phyloP scores from a whole-genome alignment of 2,329 filamentous ascomycete genomes.

The Aspergillus sergii region DNA sequence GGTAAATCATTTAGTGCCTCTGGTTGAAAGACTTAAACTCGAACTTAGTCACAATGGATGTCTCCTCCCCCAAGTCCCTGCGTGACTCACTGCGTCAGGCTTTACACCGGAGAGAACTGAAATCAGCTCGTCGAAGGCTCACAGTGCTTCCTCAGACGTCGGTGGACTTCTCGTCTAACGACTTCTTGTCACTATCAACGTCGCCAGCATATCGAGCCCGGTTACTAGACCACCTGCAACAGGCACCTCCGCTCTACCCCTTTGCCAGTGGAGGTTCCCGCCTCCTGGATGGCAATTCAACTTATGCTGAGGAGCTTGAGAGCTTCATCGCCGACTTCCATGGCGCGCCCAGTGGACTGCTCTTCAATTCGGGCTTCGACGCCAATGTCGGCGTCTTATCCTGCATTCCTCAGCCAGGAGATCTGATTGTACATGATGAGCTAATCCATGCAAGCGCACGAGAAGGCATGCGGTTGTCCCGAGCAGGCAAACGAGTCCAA shows the following conservation, averaged over 20 bases:
- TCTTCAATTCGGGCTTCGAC: conserved; percentile 68
- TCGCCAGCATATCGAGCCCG: conserved; percentile 50
- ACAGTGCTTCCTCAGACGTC: conserved; percentile 48
- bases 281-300: conserved; percentile 66
- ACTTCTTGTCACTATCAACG: conserved; percentile 63
- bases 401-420: conserved; percentile 61
- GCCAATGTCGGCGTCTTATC: conserved; percentile 67
- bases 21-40: not conserved
- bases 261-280: conserved; percentile 63
- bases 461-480: conserved; percentile 71
- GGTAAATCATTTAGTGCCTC: not conserved
- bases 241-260: conserved; percentile 37
- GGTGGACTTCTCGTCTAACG: conserved; percentile 66
- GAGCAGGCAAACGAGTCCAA: conserved; percentile 50
- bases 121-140: conserved; percentile 50
- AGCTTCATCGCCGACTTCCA: conserved; percentile 62
- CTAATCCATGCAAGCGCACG: conserved; percentile 77
- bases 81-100: conserved; percentile 33
- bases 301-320: conserved; percentile 63
- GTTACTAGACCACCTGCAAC: conserved; percentile 53
- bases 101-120: conserved; percentile 44
- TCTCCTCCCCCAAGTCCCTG: conserved; percentile 24
- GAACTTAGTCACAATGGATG: conserved; percentile 6
- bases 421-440: conserved; percentile 72
- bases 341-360: conserved; percentile 56